phyloP scores from a whole-genome alignment of 164 flowering plant species.

The Kingdonia uniflora region DNA sequence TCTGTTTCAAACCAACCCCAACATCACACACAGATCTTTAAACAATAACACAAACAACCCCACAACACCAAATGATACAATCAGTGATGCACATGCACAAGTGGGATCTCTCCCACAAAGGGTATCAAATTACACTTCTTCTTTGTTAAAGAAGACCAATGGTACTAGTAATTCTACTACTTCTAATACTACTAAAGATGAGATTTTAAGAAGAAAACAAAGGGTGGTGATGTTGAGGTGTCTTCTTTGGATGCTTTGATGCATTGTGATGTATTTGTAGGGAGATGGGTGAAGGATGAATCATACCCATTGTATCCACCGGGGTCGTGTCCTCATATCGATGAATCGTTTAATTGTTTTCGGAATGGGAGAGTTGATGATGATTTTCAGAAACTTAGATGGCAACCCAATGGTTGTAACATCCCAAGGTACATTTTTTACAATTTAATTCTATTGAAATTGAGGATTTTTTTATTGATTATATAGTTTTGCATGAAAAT shows the following conservation, averaged over 20 bases:
- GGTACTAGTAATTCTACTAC: no score
- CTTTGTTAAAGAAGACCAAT: slow-evolving; percentile 26
- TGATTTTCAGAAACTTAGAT: slow-evolving; percentile 45
- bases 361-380: slow-evolving; percentile 75
- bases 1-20: background rate
- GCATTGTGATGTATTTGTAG: slow-evolving; percentile 70
- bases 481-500: no score
- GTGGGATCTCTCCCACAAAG: no score
- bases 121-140: slow-evolving; percentile 32
- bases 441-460: background rate
- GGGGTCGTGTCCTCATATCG: slow-evolving; percentile 74
- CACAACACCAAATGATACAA: no score
- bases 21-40: slow-evolving; percentile 18
- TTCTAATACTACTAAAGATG: slow-evolving; percentile 2
- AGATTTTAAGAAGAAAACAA: background rate
- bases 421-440: slow-evolving; percentile 65
- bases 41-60: background rate
- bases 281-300: slow-evolving; percentile 81
- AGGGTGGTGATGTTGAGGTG: background rate
- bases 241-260: slow-evolving; percentile 25
- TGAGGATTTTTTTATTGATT: slow-evolving; percentile 1
- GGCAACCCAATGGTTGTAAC: slow-evolving; percentile 80
- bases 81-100: no score
- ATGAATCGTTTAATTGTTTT: slow-evolving; percentile 70
- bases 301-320: slow-evolving; percentile 73